Evolutionary conservation across 345 rosid genomes (phyloP), one percentile per base, ranked within the genome.

Genomic region (Hirschfeldia incana): DNA sequence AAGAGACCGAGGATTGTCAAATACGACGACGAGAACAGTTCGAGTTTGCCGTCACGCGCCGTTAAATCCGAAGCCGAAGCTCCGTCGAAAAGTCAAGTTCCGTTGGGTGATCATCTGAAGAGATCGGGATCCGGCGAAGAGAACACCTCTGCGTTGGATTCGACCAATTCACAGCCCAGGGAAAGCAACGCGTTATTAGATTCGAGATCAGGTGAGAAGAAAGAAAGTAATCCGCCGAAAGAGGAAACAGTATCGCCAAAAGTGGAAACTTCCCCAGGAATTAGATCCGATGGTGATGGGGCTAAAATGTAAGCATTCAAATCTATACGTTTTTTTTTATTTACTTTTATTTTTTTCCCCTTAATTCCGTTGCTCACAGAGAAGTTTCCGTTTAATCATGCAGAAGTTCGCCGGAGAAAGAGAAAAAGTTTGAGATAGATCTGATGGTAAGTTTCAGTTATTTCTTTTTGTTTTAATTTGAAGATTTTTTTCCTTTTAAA

Each of bases 391-490:
- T 66, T 21, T 76, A 66, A 79, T 75, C 83, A 81, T 76, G 80
- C 70, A 81, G 80, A 12, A 66, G 59, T 76, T 71, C 68, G 21
- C 78, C 86, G 53, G 85, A 61, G 61, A 89, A 69, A 29, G 88
- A 78, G 82, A 96, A 89, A 86, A 96, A 89, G 87, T 93, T 88
- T 74, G 93, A 87, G 85, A 96, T 96, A 90, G 99, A 96, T 93
- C 94, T 93, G 86, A 96, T 96, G 99, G 99, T 93, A 81, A 73
- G 82, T 76, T 62, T 79, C 73, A 67, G 6, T 6, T 33, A 32
- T 5, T 53, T 4, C 16, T 42, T 16, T 44, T n/a, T 4, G 5
- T 53, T 66, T 29, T 63, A 5, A 53, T 27, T 53, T 0, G 17
- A 37, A 1, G 0, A 32, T 76, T 46, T 49, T 39, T 13, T 51